A percentile compares a stretch with the other conserved stretches of the same genome.
Evolutionary conservation across 140 eudicot species (phyloP).

Genomic region (Oenanthe javanica): DNA sequence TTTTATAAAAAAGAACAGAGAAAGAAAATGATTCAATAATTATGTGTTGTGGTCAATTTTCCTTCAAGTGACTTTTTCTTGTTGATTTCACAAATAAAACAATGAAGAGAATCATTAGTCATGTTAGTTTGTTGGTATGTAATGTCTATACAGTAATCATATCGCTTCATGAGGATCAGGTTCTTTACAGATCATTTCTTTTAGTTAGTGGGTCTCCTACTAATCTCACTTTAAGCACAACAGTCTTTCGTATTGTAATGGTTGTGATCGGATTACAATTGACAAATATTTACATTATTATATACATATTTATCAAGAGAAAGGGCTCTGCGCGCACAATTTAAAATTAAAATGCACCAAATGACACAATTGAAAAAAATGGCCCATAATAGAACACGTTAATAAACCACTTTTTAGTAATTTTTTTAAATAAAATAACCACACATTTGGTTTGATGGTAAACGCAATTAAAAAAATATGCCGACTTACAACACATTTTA

Average conservation of each 20-base stretch:
- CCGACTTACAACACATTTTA: too few species aligned
- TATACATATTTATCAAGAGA: too few species aligned
- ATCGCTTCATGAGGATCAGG: not conserved
- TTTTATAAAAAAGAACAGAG: too few species aligned
- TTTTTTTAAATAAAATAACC: too few species aligned
- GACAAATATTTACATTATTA: too few species aligned
- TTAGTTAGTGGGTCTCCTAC: not conserved
- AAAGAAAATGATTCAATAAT: not conserved
- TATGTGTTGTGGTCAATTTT: not conserved
- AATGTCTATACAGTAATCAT: conserved; percentile 3
- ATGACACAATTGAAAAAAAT: too few species aligned
- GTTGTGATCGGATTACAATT: not conserved
- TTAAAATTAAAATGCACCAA: too few species aligned
- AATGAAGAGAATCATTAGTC: conserved; percentile 6
- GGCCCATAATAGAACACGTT: too few species aligned
- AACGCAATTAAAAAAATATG: too few species aligned
- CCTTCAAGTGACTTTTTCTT: not conserved
- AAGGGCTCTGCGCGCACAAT: too few species aligned
- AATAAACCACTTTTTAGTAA: too few species aligned
- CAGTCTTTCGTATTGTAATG: not conserved
- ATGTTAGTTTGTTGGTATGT: not conserved
- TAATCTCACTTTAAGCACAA: not conserved
- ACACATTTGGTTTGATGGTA: too few species aligned
- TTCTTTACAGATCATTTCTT: conserved; percentile 4
- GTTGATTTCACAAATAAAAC: not conserved